Conservation (phyloP, 768 basidiomycete species). For the Naganishia kalamii region DNA sequence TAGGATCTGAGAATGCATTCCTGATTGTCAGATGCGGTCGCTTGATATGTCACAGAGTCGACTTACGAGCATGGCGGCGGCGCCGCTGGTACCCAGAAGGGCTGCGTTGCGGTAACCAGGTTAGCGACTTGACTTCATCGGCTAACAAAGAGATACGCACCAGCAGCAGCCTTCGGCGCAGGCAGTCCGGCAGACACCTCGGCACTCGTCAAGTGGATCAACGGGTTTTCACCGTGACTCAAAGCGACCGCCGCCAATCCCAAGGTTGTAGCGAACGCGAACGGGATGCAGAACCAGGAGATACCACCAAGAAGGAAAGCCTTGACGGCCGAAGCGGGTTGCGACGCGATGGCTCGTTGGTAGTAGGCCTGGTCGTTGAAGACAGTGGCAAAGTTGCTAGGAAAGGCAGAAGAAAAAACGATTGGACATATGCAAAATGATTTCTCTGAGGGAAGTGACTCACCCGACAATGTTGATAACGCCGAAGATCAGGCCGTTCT, state of each 20-base stretch:
- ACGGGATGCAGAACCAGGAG: conserved; percentile 87
- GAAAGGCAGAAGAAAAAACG: too few species aligned
- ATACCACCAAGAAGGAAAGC: conserved; percentile 83
- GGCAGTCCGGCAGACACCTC: conserved; percentile 83
- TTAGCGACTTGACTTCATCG: not conserved
- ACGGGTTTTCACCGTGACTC: conserved; percentile 51
- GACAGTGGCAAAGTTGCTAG: conserved; percentile 47
- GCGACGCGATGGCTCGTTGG: conserved; percentile 64
- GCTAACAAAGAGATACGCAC: not conserved
- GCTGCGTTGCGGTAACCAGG: conserved; percentile 46
- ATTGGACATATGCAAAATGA: not conserved
- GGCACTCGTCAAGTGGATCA: conserved; percentile 51
- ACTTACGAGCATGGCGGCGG: conserved; percentile 55
- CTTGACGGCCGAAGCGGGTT: conserved; percentile 77
- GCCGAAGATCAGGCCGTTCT: conserved; percentile 71
- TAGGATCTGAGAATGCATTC: conserved; percentile 43
- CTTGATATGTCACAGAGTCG: conserved; percentile 49
- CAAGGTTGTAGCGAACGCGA: conserved; percentile 73
- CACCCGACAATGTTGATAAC: conserved; percentile 78
- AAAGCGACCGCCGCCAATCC: conserved; percentile 84
- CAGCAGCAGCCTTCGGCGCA: conserved; percentile 48
- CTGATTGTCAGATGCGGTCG: not conserved
- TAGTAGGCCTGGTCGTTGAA: conserved; percentile 66
- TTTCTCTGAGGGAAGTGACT: conserved; percentile 30
- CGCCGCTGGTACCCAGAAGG: conserved; percentile 71